Conservation (phyloP, 352 stramenopile species). For the Phytophthora meadii region DNA sequence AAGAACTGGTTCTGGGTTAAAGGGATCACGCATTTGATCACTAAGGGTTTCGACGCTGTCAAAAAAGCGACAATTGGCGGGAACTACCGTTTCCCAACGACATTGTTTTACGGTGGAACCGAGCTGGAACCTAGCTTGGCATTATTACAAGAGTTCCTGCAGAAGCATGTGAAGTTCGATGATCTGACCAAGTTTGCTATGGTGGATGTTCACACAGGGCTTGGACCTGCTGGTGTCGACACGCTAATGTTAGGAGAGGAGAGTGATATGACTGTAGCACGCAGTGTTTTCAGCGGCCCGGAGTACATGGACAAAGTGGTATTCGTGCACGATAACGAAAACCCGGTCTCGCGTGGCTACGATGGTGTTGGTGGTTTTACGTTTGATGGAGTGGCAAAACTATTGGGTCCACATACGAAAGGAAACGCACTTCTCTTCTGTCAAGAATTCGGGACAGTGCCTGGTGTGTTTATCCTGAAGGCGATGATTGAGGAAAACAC, state of each 20-base stretch:
- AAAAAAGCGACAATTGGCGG: constrained; percentile 89
- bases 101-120: constrained; percentile 89
- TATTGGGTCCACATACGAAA: constrained; percentile 31
- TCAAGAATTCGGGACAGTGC: constrained; percentile 81
- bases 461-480: constrained; percentile 62
- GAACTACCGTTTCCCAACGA: constrained; percentile 89
- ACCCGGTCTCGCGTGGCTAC: constrained; percentile 59
- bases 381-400: constrained; percentile 44
- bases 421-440: constrained; percentile 46
- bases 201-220: constrained; percentile 95
- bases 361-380: constrained; percentile 56
- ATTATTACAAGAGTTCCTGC: constrained; percentile 71
- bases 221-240: constrained; percentile 76
- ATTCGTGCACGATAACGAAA: constrained; percentile 36
- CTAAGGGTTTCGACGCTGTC: constrained; percentile 53
- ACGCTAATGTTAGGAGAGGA: constrained; percentile 53
- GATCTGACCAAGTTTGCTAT: constrained; percentile 59
- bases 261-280: constrained; percentile 35
- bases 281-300: constrained; percentile 35
- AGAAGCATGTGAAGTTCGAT: constrained; percentile 52
- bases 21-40: constrained; percentile 35
- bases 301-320: constrained; percentile 41
- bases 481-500: constrained; percentile 70
- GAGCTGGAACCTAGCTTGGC: constrained; percentile 74
- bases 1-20: constrained; percentile 65